Evolutionary conservation across 2,329 filamentous ascomycete genomes (phyloP), one percentile per base, ranked within the genome.

Genomic region (Aspergillus spinulosporus): DNA sequence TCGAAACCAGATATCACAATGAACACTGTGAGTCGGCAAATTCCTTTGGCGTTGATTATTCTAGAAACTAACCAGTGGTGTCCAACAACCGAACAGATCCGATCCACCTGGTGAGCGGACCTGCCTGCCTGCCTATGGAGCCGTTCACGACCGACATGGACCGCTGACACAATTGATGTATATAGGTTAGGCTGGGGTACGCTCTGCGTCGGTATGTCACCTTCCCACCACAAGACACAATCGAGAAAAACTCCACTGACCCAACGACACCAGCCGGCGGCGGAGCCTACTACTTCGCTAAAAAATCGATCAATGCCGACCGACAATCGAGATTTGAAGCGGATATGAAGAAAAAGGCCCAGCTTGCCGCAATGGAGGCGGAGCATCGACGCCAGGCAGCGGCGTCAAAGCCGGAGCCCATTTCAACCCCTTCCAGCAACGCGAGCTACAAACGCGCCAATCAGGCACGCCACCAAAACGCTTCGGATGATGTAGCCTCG

Each of bases 241-340:
- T 1, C 32, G 12, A 37, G 21, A 34, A 14, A 43, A 58, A 12
- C 15, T n/a, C 26, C 11, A 57, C 52, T 58, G 49, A 64, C 49
- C 48, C 21, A 36, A 37, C 47, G 21, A 50, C 26, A 49, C 46
- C 69, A 92, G 91, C 92, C 64, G 94, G 93, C 70, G 94, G 86
- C 63, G 90, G 88, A 61, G 92, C 93, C 68, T 99, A 97, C 81
- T 92, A 90, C 80, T 96, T 97, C 73, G 94, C 94, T 62, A 99
- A 99, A 82, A 84, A 85, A 70, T 88, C 87, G 74, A 96, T 99
- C 82, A 96, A 97, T 72, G 89, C 89, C 65, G 92, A 97, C 75
- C 89, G 93, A 62, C 82, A 84, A 59, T 79, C 84, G 59, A 85
- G 90, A 67, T 84, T 88, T 63, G 83, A 88, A 66, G 86, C 88